Percentiles rank a stretch among this genome's conserved stretches.
phyloP scores from a whole-genome alignment of 768 basidiomycete genomes.

The Tephrocybe sp. region DNA sequence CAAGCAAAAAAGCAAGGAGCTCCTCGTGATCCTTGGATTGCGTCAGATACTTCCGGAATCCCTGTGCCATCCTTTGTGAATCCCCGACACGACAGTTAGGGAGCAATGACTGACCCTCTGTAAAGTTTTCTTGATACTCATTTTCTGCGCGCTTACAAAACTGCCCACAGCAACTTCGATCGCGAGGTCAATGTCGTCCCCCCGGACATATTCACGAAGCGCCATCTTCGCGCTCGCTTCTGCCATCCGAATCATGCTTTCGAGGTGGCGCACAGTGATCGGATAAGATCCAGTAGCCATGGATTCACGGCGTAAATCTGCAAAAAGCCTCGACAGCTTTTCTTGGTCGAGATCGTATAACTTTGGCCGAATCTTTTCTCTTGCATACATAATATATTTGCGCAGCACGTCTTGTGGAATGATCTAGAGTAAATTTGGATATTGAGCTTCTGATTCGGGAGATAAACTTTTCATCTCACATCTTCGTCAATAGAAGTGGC shows the following conservation, averaged over 20 bases:
- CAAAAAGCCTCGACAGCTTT: conserved; percentile 90
- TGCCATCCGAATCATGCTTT: conserved; percentile 99
- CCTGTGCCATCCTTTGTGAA: conserved; percentile 39
- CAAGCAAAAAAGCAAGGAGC: conserved; percentile 89
- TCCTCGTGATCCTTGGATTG: conserved; percentile 97
- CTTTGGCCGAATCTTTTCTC: conserved; percentile 90
- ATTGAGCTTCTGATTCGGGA: not conserved
- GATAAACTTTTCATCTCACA: conserved; percentile 38
- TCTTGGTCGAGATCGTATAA: conserved; percentile 94
- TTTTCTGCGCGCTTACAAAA: conserved; percentile 96
- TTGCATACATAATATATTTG: conserved; percentile 99
- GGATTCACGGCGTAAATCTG: conserved; percentile 93
- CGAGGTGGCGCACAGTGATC: conserved; percentile 95
- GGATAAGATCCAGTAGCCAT: conserved; percentile 98
- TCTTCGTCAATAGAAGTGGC: conserved; percentile 86
- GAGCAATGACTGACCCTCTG: conserved; percentile 68
- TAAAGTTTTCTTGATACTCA: conserved; percentile 96
- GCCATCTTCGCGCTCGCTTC: conserved; percentile 99
- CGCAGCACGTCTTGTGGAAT: conserved; percentile 95
- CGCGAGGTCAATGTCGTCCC: conserved; percentile 95
- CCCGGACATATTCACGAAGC: conserved; percentile 89
- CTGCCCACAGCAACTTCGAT: conserved; percentile 94
- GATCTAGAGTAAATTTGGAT: conserved; percentile 49
- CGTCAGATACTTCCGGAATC: conserved; percentile 96
- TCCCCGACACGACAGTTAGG: not conserved